Base-by-base conservation (phyloP, 768 basidiomycete species). In the Suillus brevipes region DNA sequence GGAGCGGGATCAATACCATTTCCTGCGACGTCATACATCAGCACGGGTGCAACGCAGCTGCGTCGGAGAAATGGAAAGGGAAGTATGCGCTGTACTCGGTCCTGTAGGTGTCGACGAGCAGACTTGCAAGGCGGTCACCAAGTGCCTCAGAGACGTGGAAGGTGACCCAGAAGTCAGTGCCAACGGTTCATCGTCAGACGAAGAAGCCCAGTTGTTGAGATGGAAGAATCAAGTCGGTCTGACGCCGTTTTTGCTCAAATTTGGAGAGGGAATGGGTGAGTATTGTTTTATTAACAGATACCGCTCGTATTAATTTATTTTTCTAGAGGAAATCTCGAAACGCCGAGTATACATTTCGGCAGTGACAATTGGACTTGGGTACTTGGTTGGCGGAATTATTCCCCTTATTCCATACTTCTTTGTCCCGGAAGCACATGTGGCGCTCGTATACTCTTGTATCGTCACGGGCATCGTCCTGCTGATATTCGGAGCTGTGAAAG, bases 371-470 rank as follows among this genome's bases (percentile, higher is more conserved):
- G 97, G 97, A 65, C 84, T 94, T 72, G 94, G 95, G 13, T 97
- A 99, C 80, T 89, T 96, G 67, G 64, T 97, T 63, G 97, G 97
- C 53, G 97, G 97, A 40, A 82, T 96, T 63, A 93, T 99, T 70
- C 97, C 97, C 1, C 84, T 99, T 40, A 70, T 95, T 12, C 95
- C 95, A 13, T 97, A 97, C 79, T 95, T 99, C 80, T 94, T 95
- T 81, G 86, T 95, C 69, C 77, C 86, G 3, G 76, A 78, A 12
- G 95, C 94, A 7, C 84, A 88, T 45, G 75, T 86, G 25, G 85
- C 90, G 49, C 81, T 94, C 57, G 77, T 92, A 53, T 94, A 86
- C 69, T 90, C 89, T 0, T 88, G 80, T 62, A 72, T 91, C 65
- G 76, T 95, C 63, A 97, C 95, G 6, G 91, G 91, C 7, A 71